Base-by-base conservation (phyloP, 495 filamentous ascomycete species). In the Bacidia rubella region DNA sequence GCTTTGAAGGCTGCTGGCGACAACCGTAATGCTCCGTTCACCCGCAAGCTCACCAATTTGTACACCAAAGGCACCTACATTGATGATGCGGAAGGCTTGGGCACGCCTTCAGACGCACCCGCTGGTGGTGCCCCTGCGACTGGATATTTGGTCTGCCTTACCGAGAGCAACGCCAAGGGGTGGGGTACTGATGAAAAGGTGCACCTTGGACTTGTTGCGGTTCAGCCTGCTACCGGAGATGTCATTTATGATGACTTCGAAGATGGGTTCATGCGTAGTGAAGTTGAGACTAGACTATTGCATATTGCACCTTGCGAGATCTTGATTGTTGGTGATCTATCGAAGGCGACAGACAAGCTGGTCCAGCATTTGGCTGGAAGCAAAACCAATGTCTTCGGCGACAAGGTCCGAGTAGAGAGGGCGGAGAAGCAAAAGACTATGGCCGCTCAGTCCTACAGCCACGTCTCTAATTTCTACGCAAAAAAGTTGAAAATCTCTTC, bases 41-140 rank as follows among this genome's bases (percentile, higher is more conserved):
- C 83, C 17, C 82, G 92, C 39, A 92, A 93, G 60, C 77, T 99
- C 58, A 95, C 92, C 10, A 96, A 95, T 65, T 69, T 99, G 10
- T 99, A 97, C 68, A 99, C 92, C 5, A 99, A 99, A 66, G 92
- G 88, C 23, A 99, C 92, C 0, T 99, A 99, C 57, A 84, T 99
- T 47, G 92, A 99, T 63, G 92, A 99, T 65, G 74, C 83, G 9
- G 90, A 95, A 54, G 86, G 88, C 15, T 65, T 95, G 10, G 81
- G 85, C 42, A 70, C 68, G 26, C 63, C 74, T 15, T 64, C 64
- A 1, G 59, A 64, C 39, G 70, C 70, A 11, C 65, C 71, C 3
- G 67, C 70, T 12, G 70, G 67, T 26, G 74, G 76, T 24, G 76
- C 79, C 1, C 80, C 82, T 1, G 75, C 87, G 11, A 93, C 87